phyloP scores from a whole-genome alignment of 1,139 yeast species.

The Zygoascus sp. region DNA sequence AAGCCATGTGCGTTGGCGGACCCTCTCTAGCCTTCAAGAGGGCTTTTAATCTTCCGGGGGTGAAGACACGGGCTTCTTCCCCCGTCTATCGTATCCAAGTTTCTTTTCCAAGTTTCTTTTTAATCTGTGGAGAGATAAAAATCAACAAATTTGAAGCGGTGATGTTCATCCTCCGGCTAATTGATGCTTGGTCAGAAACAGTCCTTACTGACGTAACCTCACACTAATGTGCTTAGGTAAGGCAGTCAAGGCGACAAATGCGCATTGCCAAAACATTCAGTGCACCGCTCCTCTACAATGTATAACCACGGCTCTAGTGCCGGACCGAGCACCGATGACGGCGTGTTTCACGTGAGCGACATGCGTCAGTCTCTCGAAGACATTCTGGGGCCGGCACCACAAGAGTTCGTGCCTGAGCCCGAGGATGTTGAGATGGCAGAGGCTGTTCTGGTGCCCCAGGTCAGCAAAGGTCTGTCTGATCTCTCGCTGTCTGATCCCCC shows the following conservation, averaged over 20 bases:
- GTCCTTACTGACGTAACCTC: no score
- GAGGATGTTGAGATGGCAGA: slow-evolving; percentile 7
- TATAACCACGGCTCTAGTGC: background rate
- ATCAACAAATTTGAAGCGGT: background rate
- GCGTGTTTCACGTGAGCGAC: background rate
- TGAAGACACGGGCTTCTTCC: background rate
- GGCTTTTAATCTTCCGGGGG: background rate
- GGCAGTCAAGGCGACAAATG: no score
- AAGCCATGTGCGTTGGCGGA: no score
- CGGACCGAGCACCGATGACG: background rate
- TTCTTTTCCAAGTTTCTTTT: background rate
- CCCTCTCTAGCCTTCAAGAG: background rate
- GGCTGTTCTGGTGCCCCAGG: no score
- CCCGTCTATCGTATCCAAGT: background rate
- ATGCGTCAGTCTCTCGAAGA: background rate
- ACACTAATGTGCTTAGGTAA: no score
- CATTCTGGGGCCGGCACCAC: background rate
- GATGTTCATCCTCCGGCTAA: background rate
- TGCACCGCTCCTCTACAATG: background rate
- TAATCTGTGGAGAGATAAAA: background rate
- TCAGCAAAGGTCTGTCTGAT: no score
- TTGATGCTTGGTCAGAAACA: no score
- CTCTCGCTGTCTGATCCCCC: background rate
- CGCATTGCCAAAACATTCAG: no score
- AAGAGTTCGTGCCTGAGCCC: background rate